Percentiles rank a stretch among this genome's conserved stretches.
These are phyloP conservation scores for Escallonia herrerae DNA, from an alignment of 129 eudicot genomes.

Conservation along the genomic window DNA sequence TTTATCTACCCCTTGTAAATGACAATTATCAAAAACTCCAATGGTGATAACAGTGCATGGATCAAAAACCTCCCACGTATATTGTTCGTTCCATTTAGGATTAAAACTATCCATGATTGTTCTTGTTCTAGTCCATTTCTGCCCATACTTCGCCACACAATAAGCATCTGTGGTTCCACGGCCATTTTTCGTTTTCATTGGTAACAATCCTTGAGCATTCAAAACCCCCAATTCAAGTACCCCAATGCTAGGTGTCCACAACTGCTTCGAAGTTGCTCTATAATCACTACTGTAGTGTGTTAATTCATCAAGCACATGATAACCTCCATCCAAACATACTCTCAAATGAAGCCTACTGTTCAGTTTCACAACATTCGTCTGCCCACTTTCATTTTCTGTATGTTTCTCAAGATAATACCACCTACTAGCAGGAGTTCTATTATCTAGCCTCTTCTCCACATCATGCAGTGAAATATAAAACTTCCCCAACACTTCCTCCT, in stretches of 20 bases:
- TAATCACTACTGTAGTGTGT: constrained; percentile 56
- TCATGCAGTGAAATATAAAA: constrained; percentile 28
- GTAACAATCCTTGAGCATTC: constrained; percentile 37
- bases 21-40: constrained; percentile 47
- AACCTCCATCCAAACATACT: constrained; percentile 49
- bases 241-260: constrained; percentile 43
- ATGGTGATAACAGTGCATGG: constrained; percentile 48
- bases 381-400: constrained; percentile 14
- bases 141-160: constrained; percentile 53
- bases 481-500: constrained; percentile 38
- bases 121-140: constrained; percentile 47
- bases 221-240: constrained; percentile 44
- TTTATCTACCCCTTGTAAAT: constrained; percentile 31
- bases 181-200: constrained; percentile 39
- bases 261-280: constrained; percentile 39
- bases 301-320: constrained; percentile 55
- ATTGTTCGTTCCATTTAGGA: constrained; percentile 59
- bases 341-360: constrained; percentile 40
- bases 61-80: constrained; percentile 60
- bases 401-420: constrained; percentile 47
- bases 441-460: constrained; percentile 37
- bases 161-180: constrained; percentile 43
- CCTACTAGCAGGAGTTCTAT: constrained; percentile 15
- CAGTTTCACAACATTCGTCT: constrained; percentile 21
- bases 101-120: constrained; percentile 31